A percentile compares a stretch with the other conserved stretches of the same genome.
phyloP scores from a whole-genome alignment of 2,329 filamentous ascomycete genomes.

The Sporothrix inflata region DNA sequence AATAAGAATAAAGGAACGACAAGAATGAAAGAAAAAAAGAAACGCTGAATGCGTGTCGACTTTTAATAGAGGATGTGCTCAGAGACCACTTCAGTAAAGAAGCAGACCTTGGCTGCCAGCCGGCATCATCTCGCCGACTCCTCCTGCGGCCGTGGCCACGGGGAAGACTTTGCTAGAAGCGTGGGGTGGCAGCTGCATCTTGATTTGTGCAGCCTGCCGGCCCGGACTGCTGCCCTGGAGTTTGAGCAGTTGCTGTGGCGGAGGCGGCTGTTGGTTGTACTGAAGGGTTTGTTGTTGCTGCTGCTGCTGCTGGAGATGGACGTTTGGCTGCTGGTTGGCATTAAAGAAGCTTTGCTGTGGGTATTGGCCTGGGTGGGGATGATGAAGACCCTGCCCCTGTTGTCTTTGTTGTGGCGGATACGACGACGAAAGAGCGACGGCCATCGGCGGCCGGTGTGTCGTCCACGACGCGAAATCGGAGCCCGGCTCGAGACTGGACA shows the following conservation, averaged over 20 bases:
- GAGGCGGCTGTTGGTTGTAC: background rate
- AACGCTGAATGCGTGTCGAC: background rate
- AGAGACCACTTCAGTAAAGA: background rate
- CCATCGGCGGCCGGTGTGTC: conserved; percentile 40
- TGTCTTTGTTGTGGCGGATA: background rate
- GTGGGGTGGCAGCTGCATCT: conserved; percentile 24
- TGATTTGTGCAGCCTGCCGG: conserved; percentile 2
- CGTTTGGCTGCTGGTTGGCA: no score
- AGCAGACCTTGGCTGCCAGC: background rate
- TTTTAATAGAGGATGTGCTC: background rate
- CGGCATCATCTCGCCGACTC: background rate
- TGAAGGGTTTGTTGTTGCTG: background rate
- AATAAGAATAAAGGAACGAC: background rate
- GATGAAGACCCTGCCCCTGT: background rate
- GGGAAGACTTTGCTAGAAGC: conserved; percentile 16
- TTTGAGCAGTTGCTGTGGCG: background rate
- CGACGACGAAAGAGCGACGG: background rate
- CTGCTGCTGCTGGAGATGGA: background rate
- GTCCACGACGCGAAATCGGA: conserved; percentile 42
- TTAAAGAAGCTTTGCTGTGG: background rate
- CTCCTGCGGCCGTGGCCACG: background rate
- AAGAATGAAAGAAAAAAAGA: background rate
- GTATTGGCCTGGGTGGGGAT: background rate
- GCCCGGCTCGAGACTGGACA: conserved; percentile 44
- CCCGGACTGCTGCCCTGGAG: conserved; percentile 12